These are phyloP conservation scores for Aspergillus aculeatinus DNA, from an alignment of 2,329 filamentous ascomycete genomes.

Conservation along the genomic window DNA sequence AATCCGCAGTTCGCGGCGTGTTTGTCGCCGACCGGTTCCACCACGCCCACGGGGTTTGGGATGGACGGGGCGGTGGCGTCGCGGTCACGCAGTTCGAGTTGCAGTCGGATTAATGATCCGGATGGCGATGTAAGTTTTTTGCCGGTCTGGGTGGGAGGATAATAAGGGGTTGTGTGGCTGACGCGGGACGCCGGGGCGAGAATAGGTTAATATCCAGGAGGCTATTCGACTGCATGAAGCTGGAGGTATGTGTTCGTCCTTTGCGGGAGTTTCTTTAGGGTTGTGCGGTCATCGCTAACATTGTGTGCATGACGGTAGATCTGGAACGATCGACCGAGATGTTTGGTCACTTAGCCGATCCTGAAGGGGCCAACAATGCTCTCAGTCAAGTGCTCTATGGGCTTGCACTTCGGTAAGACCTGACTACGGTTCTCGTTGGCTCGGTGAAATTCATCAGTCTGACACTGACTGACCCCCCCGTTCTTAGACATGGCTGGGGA, in stretches of 20 bases:
- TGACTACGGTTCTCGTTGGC: background rate
- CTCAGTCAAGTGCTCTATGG: slow-evolving; percentile 95
- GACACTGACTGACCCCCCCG: background rate
- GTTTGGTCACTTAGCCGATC: slow-evolving; percentile 81
- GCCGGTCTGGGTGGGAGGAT: background rate
- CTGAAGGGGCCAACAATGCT: slow-evolving; percentile 82
- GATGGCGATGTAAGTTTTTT: slow-evolving; percentile 37
- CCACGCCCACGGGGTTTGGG: slow-evolving; percentile 13
- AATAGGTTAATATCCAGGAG: slow-evolving; percentile 72
- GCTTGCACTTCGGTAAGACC: slow-evolving; percentile 73
- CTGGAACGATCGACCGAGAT: slow-evolving; percentile 76
- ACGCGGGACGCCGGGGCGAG: slow-evolving; percentile 1
- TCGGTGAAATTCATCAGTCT: no score
- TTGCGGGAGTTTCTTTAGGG: no score
- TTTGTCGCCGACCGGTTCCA: slow-evolving; percentile 26
- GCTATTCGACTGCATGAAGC: slow-evolving; percentile 92
- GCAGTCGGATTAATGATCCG: slow-evolving; percentile 29
- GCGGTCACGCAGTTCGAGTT: slow-evolving; percentile 36
- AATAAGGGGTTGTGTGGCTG: background rate
- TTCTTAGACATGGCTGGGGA: slow-evolving; percentile 83
- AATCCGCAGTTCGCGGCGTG: slow-evolving; percentile 47
- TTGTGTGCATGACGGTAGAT: slow-evolving; percentile 43
- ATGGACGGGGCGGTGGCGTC: slow-evolving; percentile 8
- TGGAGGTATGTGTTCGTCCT: slow-evolving; percentile 51
- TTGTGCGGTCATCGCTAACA: background rate